A percentile compares a stretch with the other conserved stretches of the same genome.
phyloP scores from a whole-genome alignment of 2,329 filamentous ascomycete genomes.

The Cordyceps javanica region DNA sequence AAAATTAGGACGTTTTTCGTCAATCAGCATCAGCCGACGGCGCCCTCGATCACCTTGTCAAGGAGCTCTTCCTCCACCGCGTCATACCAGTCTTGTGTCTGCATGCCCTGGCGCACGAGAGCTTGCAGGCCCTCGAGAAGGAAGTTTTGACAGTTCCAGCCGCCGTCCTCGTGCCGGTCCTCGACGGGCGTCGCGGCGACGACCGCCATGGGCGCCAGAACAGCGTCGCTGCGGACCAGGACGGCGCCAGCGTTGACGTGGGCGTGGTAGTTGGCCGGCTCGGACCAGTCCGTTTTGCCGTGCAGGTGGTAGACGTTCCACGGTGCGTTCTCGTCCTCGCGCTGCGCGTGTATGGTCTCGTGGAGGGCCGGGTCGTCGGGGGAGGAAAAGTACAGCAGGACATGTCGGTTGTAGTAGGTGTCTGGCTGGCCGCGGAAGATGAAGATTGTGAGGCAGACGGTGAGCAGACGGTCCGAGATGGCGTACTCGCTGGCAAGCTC shows the following conservation, averaged over 20 bases:
- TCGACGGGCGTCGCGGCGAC: slow-evolving; percentile 8
- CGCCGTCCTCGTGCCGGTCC: slow-evolving; percentile 7
- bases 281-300: slow-evolving; percentile 12
- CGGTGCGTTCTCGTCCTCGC: slow-evolving; percentile 1
- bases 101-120: slow-evolving; percentile 12
- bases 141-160: slow-evolving; percentile 16
- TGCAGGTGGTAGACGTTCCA: slow-evolving; percentile 12
- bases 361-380: slow-evolving; percentile 12
- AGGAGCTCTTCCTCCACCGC: slow-evolving; percentile 11
- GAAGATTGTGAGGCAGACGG: slow-evolving; percentile 13
- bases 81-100: slow-evolving; percentile 14
- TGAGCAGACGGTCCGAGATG: slow-evolving; percentile 6
- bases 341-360: slow-evolving; percentile 15
- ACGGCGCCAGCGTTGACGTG: slow-evolving; percentile 17
- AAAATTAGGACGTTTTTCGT: background rate
- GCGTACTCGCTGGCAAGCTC: slow-evolving; percentile 7
- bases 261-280: slow-evolving; percentile 11
- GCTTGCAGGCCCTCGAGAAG: slow-evolving; percentile 14
- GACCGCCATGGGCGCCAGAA: slow-evolving; percentile 11
- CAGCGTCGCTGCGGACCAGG: slow-evolving; percentile 7
- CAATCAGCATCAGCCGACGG: background rate
- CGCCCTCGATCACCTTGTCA: slow-evolving; percentile 12
- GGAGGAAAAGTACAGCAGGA: slow-evolving; percentile 15
- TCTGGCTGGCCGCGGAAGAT: slow-evolving; percentile 14
- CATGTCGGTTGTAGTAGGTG: slow-evolving; percentile 15